phyloP scores from a whole-genome alignment of 2,329 filamentous ascomycete species.

The Apiospora marii region DNA sequence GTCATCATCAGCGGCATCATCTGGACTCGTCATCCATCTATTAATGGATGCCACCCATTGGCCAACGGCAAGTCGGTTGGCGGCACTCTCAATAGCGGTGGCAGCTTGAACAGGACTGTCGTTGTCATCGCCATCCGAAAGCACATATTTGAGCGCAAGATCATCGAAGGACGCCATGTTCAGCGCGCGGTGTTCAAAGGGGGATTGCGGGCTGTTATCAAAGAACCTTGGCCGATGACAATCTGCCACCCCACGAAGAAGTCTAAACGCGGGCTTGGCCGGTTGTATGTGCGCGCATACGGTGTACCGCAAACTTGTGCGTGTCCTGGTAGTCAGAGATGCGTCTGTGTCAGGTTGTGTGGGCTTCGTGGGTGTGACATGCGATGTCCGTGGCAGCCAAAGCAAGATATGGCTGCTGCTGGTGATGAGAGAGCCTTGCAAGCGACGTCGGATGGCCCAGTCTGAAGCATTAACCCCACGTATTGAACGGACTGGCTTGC shows the following conservation, averaged over 20 bases:
- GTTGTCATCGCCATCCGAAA: slow-evolving; percentile 55
- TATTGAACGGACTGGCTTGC: slow-evolving; percentile 3
- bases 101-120: slow-evolving; percentile 35
- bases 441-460: slow-evolving; percentile 26
- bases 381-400: not conserved
- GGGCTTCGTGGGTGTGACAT: not conserved
- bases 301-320: not conserved
- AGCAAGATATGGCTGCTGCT: not conserved
- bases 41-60: slow-evolving; percentile 65
- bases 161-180: slow-evolving; percentile 58
- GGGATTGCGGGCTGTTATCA: not conserved
- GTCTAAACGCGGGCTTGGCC: slow-evolving; percentile 8
- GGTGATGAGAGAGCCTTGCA: not conserved
- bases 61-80: slow-evolving; percentile 48
- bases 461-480: slow-evolving; percentile 11
- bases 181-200: not conserved
- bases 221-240: not conserved
- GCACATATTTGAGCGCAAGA: slow-evolving; percentile 62
- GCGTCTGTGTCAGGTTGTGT: not conserved
- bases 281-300: not conserved
- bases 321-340: not conserved
- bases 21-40: slow-evolving; percentile 58
- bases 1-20: slow-evolving; percentile 47
- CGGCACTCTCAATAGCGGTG: slow-evolving; percentile 49
- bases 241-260: slow-evolving; percentile 6